These are phyloP conservation scores for Glycine tomentella DNA, from an alignment of 306 rosid genomes.

Conservation along the genomic window DNA sequence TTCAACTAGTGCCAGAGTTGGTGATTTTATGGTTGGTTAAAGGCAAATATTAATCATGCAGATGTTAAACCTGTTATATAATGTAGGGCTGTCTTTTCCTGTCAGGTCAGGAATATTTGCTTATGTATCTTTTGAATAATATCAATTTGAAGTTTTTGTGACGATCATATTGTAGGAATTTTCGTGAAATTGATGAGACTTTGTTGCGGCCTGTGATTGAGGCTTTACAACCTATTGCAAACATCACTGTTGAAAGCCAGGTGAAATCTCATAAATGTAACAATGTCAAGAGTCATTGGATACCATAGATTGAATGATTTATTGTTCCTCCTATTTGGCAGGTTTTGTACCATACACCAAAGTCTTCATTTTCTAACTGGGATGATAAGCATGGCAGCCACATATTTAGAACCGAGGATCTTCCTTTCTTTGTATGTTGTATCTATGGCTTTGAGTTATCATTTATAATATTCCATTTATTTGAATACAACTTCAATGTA, in stretches of 20 bases:
- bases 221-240: slow-evolving; percentile 78
- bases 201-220: slow-evolving; percentile 76
- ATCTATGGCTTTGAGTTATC: slow-evolving; percentile 41
- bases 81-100: not conserved
- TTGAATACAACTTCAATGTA: slow-evolving; percentile 25
- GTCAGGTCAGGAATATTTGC: slow-evolving; percentile 29
- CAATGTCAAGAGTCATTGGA: slow-evolving; percentile 4
- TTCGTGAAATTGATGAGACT: slow-evolving; percentile 63
- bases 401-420: slow-evolving; percentile 75
- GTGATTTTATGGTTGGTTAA: not conserved
- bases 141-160: slow-evolving; percentile 31
- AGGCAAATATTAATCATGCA: slow-evolving; percentile 1
- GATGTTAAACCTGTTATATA: slow-evolving; percentile 12
- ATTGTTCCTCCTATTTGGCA: slow-evolving; percentile 46
- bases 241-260: slow-evolving; percentile 93
- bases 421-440: slow-evolving; percentile 91
- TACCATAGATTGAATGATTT: slow-evolving; percentile 34
- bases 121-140: slow-evolving; percentile 24
- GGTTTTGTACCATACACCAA: slow-evolving; percentile 90
- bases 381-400: slow-evolving; percentile 70
- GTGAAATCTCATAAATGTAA: slow-evolving; percentile 47
- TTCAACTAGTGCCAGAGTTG: not conserved
- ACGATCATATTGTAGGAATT: slow-evolving; percentile 69
- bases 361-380: slow-evolving; percentile 88
- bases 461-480: slow-evolving; percentile 35